Percentiles rank a stretch among this genome's conserved stretches.
phyloP scores from a whole-genome alignment of 1,284 basidiomycete genomes.

The Ganoderma leucocontextum region DNA sequence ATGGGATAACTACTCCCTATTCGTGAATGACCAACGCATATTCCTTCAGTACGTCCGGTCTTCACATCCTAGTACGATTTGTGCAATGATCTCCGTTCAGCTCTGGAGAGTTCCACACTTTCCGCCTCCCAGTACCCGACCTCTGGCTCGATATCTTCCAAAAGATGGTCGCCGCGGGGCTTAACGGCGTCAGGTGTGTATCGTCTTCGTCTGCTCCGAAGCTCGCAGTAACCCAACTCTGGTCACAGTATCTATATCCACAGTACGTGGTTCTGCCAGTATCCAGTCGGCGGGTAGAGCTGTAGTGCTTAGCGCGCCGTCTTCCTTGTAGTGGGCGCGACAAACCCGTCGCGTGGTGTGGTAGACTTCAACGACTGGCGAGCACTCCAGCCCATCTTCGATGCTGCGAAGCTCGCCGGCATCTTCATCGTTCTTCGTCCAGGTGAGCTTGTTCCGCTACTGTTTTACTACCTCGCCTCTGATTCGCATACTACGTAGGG shows the following conservation, averaged over 20 bases:
- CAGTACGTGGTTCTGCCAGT: constrained; percentile 14
- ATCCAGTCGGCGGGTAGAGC: background rate
- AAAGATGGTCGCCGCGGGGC: constrained; percentile 82
- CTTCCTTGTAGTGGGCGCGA: constrained; percentile 58
- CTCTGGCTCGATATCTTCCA: constrained; percentile 87
- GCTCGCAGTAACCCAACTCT: background rate
- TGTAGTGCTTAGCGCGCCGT: background rate
- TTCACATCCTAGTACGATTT: background rate
- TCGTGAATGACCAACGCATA: constrained; percentile 41
- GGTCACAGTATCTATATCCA: constrained; percentile 69
- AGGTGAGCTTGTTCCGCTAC: constrained; percentile 35
- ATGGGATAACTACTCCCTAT: constrained; percentile 45
- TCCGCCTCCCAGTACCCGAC: constrained; percentile 79
- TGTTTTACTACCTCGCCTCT: background rate
- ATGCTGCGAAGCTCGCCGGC: constrained; percentile 52
- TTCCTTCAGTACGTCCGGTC: constrained; percentile 56
- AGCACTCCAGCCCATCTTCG: constrained; percentile 69
- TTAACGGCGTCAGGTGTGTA: constrained; percentile 65
- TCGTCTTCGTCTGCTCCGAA: background rate
- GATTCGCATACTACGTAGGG: constrained; percentile 21
- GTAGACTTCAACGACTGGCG: constrained; percentile 77
- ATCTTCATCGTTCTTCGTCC: constrained; percentile 58
- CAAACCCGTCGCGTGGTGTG: constrained; percentile 78
- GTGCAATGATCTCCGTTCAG: constrained; percentile 35
- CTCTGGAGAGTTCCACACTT: constrained; percentile 85